These are phyloP conservation scores for Neofusicoccum ribis DNA, from an alignment of 2,329 filamentous ascomycete genomes.

Conservation along the genomic window DNA sequence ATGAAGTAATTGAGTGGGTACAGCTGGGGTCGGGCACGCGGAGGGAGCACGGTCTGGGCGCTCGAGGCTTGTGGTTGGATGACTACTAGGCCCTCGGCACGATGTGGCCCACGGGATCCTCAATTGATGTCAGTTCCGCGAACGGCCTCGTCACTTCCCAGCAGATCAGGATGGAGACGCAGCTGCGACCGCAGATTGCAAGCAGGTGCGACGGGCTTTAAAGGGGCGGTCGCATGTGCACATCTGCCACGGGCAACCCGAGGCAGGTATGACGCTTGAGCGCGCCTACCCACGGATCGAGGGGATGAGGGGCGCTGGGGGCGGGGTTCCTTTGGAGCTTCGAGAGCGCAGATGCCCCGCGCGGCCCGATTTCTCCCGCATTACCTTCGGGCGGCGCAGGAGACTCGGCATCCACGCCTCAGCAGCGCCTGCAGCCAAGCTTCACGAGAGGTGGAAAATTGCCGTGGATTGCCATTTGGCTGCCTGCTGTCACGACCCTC, in stretches of 20 bases:
- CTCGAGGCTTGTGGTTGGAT: slow-evolving; percentile 19
- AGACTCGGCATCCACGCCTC: not conserved
- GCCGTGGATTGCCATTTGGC: not conserved
- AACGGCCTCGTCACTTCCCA: slow-evolving; percentile 9
- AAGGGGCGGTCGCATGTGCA: not conserved
- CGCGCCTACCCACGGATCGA: slow-evolving; percentile 10
- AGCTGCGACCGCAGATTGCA: not conserved
- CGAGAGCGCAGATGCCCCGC: not conserved
- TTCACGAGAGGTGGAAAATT: slow-evolving; percentile 17
- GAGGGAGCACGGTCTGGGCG: slow-evolving; percentile 18
- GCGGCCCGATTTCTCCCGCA: slow-evolving; percentile 16
- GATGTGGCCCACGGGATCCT: slow-evolving; percentile 18
- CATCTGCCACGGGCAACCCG: not conserved
- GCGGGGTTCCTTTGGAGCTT: slow-evolving; percentile 9
- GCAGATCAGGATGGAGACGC: not conserved
- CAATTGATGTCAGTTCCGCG: slow-evolving; percentile 20
- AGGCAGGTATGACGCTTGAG: slow-evolving; percentile 10
- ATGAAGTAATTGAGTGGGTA: slow-evolving; percentile 21
- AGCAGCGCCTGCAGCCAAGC: slow-evolving; percentile 10
- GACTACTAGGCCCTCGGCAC: slow-evolving; percentile 11
- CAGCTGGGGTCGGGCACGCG: slow-evolving; percentile 19
- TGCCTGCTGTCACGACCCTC: not conserved
- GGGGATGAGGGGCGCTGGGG: slow-evolving; percentile 15
- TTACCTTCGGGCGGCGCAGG: not conserved
- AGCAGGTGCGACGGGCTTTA: not conserved